phyloP scores from a whole-genome alignment of 192 early-diverging fungal genomes.

The Linnemannia hyalina region DNA sequence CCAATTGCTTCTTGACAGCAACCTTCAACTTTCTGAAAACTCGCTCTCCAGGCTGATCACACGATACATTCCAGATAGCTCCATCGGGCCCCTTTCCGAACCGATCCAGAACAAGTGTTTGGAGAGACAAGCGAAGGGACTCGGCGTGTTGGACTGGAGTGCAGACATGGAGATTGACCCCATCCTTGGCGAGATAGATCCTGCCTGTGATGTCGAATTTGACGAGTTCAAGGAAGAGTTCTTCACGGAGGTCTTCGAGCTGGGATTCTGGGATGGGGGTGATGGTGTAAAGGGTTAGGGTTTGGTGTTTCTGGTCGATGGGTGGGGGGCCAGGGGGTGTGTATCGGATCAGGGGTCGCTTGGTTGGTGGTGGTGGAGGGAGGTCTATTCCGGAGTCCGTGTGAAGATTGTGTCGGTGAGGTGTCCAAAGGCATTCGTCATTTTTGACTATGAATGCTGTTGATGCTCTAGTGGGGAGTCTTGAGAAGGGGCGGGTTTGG shows the following conservation, averaged over 20 bases:
- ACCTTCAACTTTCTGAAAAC: conserved; percentile 78
- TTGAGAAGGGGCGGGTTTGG: background rate
- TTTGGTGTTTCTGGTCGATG: conserved; percentile 38
- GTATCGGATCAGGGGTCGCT: conserved; percentile 23
- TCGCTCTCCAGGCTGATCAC: conserved; percentile 60
- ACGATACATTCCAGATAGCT: conserved; percentile 68
- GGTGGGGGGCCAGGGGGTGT: conserved; percentile 21
- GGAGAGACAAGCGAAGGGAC: conserved; percentile 20
- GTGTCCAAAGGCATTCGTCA: background rate
- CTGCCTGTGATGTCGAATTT: conserved; percentile 73
- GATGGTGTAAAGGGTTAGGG: conserved; percentile 68
- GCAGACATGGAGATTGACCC: conserved; percentile 83
- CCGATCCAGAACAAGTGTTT: conserved; percentile 41
- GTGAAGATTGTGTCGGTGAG: background rate
- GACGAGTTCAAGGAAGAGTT: conserved; percentile 57
- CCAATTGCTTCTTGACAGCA: conserved; percentile 68
- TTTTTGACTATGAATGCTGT: background rate
- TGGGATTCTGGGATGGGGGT: conserved; percentile 33
- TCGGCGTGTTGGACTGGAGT: conserved; percentile 65
- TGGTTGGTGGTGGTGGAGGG: background rate
- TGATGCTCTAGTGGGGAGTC: background rate
- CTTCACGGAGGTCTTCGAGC: conserved; percentile 48
- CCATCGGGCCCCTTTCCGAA: conserved; percentile 40
- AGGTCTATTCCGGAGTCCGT: background rate
- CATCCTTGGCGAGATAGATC: conserved; percentile 80